Conservation (phyloP, 164 flowering plant species). For the Aristolochia fimbriata region DNA sequence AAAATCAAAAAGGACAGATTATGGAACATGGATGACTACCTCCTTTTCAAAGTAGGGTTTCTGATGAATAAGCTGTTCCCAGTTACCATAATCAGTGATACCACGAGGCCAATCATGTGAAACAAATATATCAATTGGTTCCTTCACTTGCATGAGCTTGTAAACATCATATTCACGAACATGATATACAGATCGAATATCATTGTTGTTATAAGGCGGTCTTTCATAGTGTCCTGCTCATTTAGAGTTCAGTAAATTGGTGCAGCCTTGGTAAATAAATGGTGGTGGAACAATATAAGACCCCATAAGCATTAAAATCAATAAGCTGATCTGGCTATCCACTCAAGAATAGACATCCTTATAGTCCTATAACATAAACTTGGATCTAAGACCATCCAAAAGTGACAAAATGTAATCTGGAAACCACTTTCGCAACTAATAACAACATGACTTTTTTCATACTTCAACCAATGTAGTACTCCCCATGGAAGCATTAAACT, state of each 20-base stretch:
- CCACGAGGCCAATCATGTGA: conserved; percentile 99
- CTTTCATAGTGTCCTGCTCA: conserved; percentile 87
- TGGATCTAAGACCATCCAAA: too few relatives aligned
- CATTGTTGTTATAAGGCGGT: conserved; percentile 74
- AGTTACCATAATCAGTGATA: conserved; percentile 76
- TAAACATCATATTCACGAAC: conserved; percentile 91
- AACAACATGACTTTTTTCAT: too few relatives aligned
- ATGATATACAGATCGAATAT: conserved; percentile 79
- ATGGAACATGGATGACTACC: conserved; percentile 36
- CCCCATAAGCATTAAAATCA: too few relatives aligned
- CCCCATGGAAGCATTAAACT: too few relatives aligned
- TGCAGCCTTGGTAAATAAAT: neutral
- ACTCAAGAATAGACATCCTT: too few relatives aligned
- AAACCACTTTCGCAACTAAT: too few relatives aligned
- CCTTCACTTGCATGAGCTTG: conserved; percentile 82
- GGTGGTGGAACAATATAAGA: too few relatives aligned
- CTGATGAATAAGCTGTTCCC: conserved; percentile 48
- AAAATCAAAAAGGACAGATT: neutral
- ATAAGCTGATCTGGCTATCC: too few relatives aligned
- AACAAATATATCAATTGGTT: conserved; percentile 83
- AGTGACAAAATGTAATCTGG: too few relatives aligned
- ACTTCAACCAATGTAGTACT: too few relatives aligned
- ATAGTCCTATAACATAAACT: too few relatives aligned
- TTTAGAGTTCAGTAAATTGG: conserved; percentile 9
- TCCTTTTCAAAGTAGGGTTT: conserved; percentile 66